A percentile compares a stretch with the other conserved stretches of the same genome.
phyloP scores from a whole-genome alignment of 2,329 filamentous ascomycete genomes.

The Rhytidhysteron rufulum region DNA sequence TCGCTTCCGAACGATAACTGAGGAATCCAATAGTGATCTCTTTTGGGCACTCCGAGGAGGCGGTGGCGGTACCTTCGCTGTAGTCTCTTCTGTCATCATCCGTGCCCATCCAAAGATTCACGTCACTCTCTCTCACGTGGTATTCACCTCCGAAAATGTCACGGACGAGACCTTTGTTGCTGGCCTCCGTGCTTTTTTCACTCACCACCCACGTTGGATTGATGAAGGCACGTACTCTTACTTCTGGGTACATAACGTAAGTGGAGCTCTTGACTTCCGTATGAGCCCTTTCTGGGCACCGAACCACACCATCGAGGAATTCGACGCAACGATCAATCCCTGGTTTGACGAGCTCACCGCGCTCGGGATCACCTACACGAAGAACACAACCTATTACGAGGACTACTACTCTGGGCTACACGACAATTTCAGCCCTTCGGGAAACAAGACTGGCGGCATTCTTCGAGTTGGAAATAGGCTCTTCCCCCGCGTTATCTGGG shows the following conservation, averaged over 20 bases:
- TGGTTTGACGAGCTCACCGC: slow-evolving; percentile 21
- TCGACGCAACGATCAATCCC: slow-evolving; percentile 26
- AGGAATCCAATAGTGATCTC: slow-evolving; percentile 25
- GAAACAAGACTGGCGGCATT: slow-evolving; percentile 29
- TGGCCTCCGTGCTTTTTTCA: neutral
- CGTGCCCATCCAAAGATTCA: slow-evolving; percentile 17
- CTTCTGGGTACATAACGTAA: slow-evolving; percentile 9
- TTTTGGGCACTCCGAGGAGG: slow-evolving; percentile 35
- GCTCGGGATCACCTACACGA: slow-evolving; percentile 22
- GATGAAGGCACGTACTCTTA: slow-evolving; percentile 1
- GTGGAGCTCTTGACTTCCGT: slow-evolving; percentile 24
- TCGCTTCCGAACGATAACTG: slow-evolving; percentile 20
- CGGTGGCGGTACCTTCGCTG: slow-evolving; percentile 27
- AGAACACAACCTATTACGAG: no score
- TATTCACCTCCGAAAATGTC: slow-evolving; percentile 3
- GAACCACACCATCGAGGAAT: slow-evolving; percentile 25
- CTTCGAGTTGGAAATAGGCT: no score
- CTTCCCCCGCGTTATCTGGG: slow-evolving; percentile 5
- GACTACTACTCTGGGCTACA: no score
- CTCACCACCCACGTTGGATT: neutral
- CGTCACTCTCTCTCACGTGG: slow-evolving; percentile 13
- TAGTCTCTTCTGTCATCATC: slow-evolving; percentile 26
- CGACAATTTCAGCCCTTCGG: no score
- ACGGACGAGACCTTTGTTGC: slow-evolving; percentile 6
- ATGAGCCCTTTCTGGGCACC: slow-evolving; percentile 35